These are phyloP conservation scores for Zoysia matrella DNA, from an alignment of 202 grass and related monocot genomes.

Conservation along the genomic window DNA sequence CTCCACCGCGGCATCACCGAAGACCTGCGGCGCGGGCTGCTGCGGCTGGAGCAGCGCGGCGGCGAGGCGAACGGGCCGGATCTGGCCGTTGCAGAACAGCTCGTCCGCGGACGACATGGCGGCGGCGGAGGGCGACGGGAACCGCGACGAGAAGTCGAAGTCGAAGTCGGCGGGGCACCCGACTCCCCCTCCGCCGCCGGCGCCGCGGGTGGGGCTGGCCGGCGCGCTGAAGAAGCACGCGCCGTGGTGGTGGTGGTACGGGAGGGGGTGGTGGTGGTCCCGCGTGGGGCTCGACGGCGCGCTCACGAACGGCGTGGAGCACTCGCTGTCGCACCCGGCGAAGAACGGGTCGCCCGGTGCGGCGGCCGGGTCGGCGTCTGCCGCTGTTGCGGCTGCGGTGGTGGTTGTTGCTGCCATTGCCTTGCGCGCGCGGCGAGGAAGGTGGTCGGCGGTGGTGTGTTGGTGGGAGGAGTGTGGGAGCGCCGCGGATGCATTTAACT, in stretches of 20 bases:
- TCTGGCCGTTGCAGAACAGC: conserved; percentile 76
- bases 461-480: background rate
- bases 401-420: background rate
- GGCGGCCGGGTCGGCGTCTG: background rate
- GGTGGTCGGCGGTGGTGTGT: background rate
- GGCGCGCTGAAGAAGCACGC: conserved; percentile 64
- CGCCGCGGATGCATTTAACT: background rate
- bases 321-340: conserved; percentile 43
- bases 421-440: background rate
- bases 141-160: conserved; percentile 66
- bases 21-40: too few relatives aligned
- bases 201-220: conserved; percentile 52
- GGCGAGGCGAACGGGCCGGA: conserved; percentile 54
- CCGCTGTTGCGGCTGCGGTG: conserved; percentile 4
- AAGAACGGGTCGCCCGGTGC: too few relatives aligned
- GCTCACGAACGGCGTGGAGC: conserved; percentile 69
- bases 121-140: conserved; percentile 45
- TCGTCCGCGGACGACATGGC: conserved; percentile 61
- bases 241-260: background rate
- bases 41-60: conserved; percentile 46
- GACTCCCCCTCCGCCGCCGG: background rate
- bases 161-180: conserved; percentile 19
- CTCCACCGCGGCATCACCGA: too few relatives aligned
- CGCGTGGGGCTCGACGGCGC: conserved; percentile 51
- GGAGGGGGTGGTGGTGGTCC: too few relatives aligned